phyloP scores from a whole-genome alignment of 2,329 filamentous ascomycete species.

The Aureobasidium sp. region DNA sequence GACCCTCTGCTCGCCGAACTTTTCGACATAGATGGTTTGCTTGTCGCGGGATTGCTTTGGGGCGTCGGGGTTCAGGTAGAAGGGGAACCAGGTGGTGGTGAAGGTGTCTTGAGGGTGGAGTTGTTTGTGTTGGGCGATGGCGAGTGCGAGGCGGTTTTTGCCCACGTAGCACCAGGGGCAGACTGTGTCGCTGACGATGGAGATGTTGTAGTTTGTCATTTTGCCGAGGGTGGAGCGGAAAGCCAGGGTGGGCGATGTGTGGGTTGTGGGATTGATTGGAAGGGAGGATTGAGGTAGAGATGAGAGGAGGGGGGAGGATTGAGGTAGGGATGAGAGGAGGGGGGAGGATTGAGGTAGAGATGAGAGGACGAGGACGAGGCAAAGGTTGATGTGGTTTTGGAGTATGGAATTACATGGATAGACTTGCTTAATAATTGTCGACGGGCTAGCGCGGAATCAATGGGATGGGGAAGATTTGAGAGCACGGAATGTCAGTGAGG shows the following conservation, averaged over 20 bases:
- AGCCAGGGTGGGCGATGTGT: conserved; percentile 21
- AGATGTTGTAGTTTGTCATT: conserved; percentile 72
- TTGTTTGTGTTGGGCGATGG: conserved; percentile 55
- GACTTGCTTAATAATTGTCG: conserved; percentile 14
- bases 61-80: conserved; percentile 66
- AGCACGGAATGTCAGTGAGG: neutral
- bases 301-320: neutral
- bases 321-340: neutral
- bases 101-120: conserved; percentile 62
- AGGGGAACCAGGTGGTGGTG: conserved; percentile 67
- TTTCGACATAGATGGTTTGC: conserved; percentile 51
- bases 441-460: conserved; percentile 5
- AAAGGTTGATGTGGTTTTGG: neutral
- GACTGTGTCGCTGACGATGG: conserved; percentile 72
- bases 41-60: conserved; percentile 49
- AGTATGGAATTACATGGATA: conserved; percentile 1
- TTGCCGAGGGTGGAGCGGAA: conserved; percentile 24
- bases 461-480: neutral
- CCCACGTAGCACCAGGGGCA: conserved; percentile 76
- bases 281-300: no score
- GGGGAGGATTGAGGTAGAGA: neutral
- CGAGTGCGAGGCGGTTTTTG: conserved; percentile 65
- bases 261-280: no score
- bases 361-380: neutral
- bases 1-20: conserved; percentile 58